A percentile compares a stretch with the other conserved stretches of the same genome.
Conservation (phyloP, 176 grass and related monocot genomes). For the Avena eriantha region DNA sequence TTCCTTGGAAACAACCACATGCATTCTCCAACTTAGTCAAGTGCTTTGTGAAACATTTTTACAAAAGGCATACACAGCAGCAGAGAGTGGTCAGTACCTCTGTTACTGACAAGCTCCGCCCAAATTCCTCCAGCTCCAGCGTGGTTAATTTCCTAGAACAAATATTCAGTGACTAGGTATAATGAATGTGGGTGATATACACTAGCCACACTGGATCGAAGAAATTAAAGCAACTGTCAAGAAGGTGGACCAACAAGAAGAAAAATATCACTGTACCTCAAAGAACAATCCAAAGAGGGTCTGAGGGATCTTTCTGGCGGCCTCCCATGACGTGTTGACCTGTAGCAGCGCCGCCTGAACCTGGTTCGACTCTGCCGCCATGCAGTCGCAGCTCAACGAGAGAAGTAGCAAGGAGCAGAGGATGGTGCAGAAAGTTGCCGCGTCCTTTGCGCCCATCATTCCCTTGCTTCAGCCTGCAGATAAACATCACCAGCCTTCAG, state of each 20-base stretch:
- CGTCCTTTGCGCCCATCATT: conserved; percentile 10
- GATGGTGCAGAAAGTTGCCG: neutral
- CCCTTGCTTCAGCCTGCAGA: neutral
- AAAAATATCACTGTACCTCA: no score
- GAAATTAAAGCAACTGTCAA: neutral
- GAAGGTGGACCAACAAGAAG: neutral
- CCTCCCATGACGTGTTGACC: conserved; percentile 58
- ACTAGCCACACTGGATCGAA: neutral
- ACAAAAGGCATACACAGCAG: neutral
- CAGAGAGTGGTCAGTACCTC: conserved; percentile 52
- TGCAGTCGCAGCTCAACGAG: conserved; percentile 32
- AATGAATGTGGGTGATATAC: neutral
- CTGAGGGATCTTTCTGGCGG: conserved; percentile 61
- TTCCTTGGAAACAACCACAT: neutral
- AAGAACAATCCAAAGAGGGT: conserved; percentile 85
- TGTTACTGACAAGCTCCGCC: conserved; percentile 79
- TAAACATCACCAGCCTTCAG: neutral
- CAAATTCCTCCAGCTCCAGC: conserved; percentile 83
- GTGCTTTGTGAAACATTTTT: neutral
- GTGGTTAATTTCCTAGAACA: conserved; percentile 79
- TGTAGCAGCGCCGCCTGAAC: conserved; percentile 49
- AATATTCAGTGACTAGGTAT: neutral
- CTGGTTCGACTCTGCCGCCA: conserved; percentile 38
- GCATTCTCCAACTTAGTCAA: no score
- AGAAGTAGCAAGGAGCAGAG: conserved; percentile 16